Evolutionary conservation across 2,329 filamentous ascomycete species (phyloP), one percentile per base, ranked within the genome.

Genomic region (Aaosphaeria pasadenensis): DNA sequence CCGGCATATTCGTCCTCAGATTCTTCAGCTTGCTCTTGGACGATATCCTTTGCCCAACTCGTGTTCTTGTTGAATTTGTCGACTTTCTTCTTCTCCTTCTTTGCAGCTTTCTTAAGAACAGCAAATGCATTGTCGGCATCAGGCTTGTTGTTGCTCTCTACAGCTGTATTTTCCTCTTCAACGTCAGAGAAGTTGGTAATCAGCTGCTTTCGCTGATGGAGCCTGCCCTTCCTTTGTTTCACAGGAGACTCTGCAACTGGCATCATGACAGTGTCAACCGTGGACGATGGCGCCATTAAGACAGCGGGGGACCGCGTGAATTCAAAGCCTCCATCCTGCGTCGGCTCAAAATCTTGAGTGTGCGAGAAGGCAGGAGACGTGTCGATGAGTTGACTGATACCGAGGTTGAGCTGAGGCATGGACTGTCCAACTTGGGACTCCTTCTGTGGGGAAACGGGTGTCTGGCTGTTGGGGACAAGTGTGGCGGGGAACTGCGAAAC

Each of bases 1-100:
- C 94, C 94, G 36, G 91, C 92, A 67, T 97, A 99, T 70, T 99
- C 94, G 66, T 99, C 94, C 66, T 99, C 95, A 0, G 94, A 99
- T 72, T 99, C 94, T 60, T 96, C 89, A 51, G 94, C 92, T 66
- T 95, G 91, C 57, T 96, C 94, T 56, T 97, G 83, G 35, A 99
- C 79, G 80, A 96, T 60, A 28, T 87, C 85, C 62, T 85, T 91
- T 0, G 91, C 92, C 64, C 88, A 86, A 73, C 89, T 95, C 67
- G 87, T 91, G 71, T 90, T 91, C 70, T 87, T 89, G 72, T 96
- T 82, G 59, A 91, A 95, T 5, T 74, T 72, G 44, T 79, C 76
- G 3, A 57, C 50, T 3, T 54, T 60, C 33, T 56, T 59, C 58
- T 82, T 81, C 30, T 43, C 9, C 59, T 81, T 80, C 60, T 74